These are phyloP conservation scores for Sclerospora graminicola DNA, from an alignment of 352 stramenopile genomes.

Conservation along the genomic window DNA sequence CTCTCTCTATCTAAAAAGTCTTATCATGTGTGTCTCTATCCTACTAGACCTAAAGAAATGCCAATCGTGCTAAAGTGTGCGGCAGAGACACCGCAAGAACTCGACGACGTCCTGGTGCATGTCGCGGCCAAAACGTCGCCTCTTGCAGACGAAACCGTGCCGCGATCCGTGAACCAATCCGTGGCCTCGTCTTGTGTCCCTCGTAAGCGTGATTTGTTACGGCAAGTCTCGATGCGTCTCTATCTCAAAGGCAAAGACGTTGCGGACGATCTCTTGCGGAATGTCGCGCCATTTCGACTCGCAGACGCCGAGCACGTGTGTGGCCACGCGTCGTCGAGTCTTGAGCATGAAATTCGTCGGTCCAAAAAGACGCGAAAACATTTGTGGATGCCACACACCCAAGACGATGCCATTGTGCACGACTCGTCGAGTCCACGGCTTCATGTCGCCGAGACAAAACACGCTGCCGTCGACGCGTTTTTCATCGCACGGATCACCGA, in stretches of 20 bases:
- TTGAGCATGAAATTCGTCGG: slow-evolving; percentile 52
- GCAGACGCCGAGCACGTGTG: slow-evolving; percentile 51
- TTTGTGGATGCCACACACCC: slow-evolving; percentile 62
- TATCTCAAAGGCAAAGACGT: slow-evolving; percentile 62
- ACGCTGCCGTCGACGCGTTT: slow-evolving; percentile 63
- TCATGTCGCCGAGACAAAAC: no score
- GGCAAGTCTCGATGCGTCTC: slow-evolving; percentile 67
- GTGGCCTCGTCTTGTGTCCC: slow-evolving; percentile 8
- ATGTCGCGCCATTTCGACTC: slow-evolving; percentile 40
- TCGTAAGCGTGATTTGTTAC: slow-evolving; percentile 62
- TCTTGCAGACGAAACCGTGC: not conserved
- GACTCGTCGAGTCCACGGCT: slow-evolving; percentile 8
- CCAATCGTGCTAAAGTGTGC: slow-evolving; percentile 5
- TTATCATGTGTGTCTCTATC: slow-evolving; percentile 4
- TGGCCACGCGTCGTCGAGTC: slow-evolving; percentile 29
- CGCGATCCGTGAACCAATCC: no score
- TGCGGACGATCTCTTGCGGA: slow-evolving; percentile 52
- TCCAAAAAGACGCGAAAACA: slow-evolving; percentile 59
- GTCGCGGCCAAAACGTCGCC: slow-evolving; percentile 6
- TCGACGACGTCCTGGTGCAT: slow-evolving; percentile 2
- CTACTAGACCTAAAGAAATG: slow-evolving; percentile 3
- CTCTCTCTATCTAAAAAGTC: not conserved
- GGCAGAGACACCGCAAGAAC: slow-evolving; percentile 1
- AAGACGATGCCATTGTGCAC: slow-evolving; percentile 66
- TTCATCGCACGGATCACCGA: slow-evolving; percentile 74